Percentiles rank a stretch among this genome's conserved stretches.
Evolutionary conservation across 176 grass and related monocot species (phyloP).

Genomic region (Eleusine coracana): DNA sequence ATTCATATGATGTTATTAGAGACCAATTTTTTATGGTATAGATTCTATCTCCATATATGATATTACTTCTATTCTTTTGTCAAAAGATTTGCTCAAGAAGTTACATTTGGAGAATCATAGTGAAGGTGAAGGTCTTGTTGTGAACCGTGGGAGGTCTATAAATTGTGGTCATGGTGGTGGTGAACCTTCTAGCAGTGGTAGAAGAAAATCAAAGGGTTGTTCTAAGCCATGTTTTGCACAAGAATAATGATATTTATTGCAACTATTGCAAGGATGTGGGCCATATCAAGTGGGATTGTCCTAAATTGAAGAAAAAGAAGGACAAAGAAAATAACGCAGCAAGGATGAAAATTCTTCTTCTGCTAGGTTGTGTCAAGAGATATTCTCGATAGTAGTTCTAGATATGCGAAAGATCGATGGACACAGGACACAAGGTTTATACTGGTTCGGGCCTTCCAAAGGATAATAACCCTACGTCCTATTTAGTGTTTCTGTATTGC

Average conservation of each 20-base stretch:
- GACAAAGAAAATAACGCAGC: background rate
- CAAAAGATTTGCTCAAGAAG: background rate
- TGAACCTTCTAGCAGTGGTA: background rate
- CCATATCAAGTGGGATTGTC: background rate
- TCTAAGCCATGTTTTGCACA: background rate
- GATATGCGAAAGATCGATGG: no score
- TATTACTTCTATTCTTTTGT: background rate
- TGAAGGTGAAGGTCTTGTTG: background rate
- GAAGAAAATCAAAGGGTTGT: background rate
- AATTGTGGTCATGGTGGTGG: background rate
- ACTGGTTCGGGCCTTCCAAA: no score
- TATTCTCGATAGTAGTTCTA: no score
- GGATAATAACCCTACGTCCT: no score
- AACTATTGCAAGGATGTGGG: background rate
- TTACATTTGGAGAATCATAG: background rate
- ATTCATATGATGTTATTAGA: background rate
- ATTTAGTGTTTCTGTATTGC: no score
- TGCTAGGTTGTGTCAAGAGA: no score
- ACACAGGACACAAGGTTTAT: no score
- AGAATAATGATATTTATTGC: no score
- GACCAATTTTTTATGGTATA: background rate
- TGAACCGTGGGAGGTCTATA: background rate
- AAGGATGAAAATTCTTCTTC: no score
- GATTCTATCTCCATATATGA: background rate
- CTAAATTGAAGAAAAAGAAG: constrained; percentile 7